Percentiles rank a stretch among this genome's conserved stretches.
Evolutionary conservation across 257 asterid species (phyloP).

Genomic region (Solanum etuberosum): DNA sequence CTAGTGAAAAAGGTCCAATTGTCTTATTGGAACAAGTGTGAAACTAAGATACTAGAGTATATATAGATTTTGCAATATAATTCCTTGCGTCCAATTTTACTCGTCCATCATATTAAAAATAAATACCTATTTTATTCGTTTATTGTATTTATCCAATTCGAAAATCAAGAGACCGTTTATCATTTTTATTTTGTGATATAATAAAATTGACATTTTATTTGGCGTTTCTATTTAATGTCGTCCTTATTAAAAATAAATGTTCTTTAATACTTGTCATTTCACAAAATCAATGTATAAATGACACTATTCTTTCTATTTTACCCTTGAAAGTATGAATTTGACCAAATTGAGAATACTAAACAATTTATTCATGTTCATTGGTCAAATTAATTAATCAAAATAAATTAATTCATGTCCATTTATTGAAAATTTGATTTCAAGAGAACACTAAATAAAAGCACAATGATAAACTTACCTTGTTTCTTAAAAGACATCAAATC

Average conservation of each 20-base stretch:
- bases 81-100: not conserved
- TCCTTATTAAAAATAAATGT: not conserved
- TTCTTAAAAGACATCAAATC: no score
- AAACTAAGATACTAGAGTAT: not conserved
- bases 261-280: not conserved
- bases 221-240: no score
- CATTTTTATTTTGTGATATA: not conserved
- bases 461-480: no score
- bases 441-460: no score
- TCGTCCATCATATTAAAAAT: not conserved
- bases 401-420: no score
- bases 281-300: not conserved
- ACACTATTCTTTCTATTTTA: no score
- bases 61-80: not conserved
- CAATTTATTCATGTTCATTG: no score
- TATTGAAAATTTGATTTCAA: no score
- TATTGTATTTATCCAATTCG: accelerated
- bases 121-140: not conserved
- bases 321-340: accelerated
- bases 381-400: no score
- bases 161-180: no score
- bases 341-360: no score
- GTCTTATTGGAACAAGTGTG: not conserved
- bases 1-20: not conserved
- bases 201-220: no score